A percentile compares a stretch with the other conserved stretches of the same genome.
These are phyloP conservation scores for Chionographis japonica DNA, from an alignment of 106 monocot species.

Conservation along the genomic window DNA sequence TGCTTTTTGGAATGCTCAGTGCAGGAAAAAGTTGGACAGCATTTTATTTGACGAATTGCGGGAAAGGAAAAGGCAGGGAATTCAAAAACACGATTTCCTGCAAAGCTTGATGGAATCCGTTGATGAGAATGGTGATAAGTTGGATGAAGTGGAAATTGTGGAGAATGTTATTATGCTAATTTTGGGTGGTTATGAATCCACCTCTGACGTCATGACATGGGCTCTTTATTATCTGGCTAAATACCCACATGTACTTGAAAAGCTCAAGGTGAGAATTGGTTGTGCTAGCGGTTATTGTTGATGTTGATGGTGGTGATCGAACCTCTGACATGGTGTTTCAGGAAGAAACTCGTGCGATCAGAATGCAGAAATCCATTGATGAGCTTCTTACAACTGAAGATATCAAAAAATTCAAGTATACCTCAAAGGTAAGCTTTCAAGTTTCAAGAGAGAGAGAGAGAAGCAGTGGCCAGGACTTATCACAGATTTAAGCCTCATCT, in stretches of 20 bases:
- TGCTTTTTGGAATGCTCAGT: constrained; percentile 19
- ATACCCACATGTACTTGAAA: constrained; percentile 25
- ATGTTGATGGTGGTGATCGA: not conserved
- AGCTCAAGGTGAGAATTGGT: constrained; percentile 22
- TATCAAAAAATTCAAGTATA: constrained; percentile 32
- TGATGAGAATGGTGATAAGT: constrained; percentile 20
- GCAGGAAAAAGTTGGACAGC: constrained; percentile 15
- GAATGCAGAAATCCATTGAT: constrained; percentile 10
- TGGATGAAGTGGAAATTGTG: constrained; percentile 25
- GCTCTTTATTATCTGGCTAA: constrained; percentile 31
- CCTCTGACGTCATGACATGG: constrained; percentile 32
- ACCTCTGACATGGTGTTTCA: not conserved
- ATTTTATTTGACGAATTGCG: constrained; percentile 23
- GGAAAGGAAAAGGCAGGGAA: constrained; percentile 10
- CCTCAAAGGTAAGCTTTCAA: constrained; percentile 14
- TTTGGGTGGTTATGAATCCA: constrained; percentile 35
- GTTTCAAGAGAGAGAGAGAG: not conserved
- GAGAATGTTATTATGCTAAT: constrained; percentile 35
- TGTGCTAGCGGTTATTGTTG: not conserved
- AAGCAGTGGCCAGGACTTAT: not conserved
- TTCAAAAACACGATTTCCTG: constrained; percentile 23
- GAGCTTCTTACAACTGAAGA: constrained; percentile 33
- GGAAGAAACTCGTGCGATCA: constrained; percentile 21
- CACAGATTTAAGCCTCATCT: not conserved
- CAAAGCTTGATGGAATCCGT: constrained; percentile 19